These are phyloP conservation scores for Reticulascus tulasneorum DNA, from an alignment of 2,329 filamentous ascomycete species.

Conservation along the genomic window DNA sequence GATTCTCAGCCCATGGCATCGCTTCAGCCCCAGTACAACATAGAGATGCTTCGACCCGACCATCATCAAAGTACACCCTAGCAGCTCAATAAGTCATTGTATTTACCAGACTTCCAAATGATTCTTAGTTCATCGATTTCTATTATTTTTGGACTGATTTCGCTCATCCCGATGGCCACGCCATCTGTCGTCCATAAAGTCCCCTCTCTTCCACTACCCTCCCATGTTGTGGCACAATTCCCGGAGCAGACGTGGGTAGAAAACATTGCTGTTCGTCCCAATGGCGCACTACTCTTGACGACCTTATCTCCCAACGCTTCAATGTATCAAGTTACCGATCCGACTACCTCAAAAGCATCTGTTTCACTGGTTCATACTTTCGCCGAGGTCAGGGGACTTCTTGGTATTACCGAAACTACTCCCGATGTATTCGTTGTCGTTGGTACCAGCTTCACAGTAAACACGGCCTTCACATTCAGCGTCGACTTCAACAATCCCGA, in stretches of 20 bases:
- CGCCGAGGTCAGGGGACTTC: constrained; percentile 1
- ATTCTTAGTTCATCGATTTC: too few species aligned
- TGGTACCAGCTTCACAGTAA: constrained; percentile 8
- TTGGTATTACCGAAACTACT: constrained; percentile 14
- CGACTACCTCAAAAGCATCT: neutral
- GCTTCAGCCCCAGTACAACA: too few species aligned
- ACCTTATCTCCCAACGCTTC: constrained; percentile 1
- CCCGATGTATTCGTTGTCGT: constrained; percentile 16
- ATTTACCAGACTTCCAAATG: too few species aligned
- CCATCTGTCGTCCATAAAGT: too few species aligned
- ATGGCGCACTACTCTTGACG: constrained; percentile 27
- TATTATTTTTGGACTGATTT: too few species aligned
- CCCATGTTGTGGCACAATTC: constrained; percentile 14
- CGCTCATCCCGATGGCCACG: too few species aligned
- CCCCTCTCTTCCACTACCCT: too few species aligned
- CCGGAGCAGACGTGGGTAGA: constrained; percentile 26
- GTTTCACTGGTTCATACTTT: constrained; percentile 7
- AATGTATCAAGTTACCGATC: constrained; percentile 7
- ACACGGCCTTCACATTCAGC: neutral
- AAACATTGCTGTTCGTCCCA: constrained; percentile 25
- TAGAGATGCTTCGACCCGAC: too few species aligned
- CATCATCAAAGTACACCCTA: too few species aligned
- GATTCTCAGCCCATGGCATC: too few species aligned
- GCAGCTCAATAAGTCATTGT: too few species aligned
- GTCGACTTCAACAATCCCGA: neutral